phyloP scores from a whole-genome alignment of 129 eudicot genomes.

The carrot (Daucus carota) region DNA sequence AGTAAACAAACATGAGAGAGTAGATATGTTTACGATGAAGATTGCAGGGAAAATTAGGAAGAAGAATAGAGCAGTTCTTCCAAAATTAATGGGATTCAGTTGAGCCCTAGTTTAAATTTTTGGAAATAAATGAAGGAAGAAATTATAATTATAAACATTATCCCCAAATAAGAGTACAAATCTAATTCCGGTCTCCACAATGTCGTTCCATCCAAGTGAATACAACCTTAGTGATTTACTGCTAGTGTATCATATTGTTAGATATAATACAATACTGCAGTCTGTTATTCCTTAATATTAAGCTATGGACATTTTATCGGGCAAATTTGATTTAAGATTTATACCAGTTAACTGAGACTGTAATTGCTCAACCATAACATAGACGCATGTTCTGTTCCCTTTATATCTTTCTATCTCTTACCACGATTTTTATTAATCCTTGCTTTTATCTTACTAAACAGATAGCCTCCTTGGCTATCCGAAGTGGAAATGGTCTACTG shows the following conservation, averaged over 20 bases:
- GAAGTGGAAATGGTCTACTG: constrained; percentile 87
- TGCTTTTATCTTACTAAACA: constrained; percentile 21
- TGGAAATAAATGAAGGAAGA: too few species aligned
- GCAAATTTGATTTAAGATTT: background rate
- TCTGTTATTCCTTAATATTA: background rate
- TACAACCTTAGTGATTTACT: too few species aligned
- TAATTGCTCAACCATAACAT: background rate
- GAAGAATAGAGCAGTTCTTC: too few species aligned
- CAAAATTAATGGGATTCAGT: too few species aligned
- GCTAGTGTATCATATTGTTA: background rate
- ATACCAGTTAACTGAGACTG: background rate
- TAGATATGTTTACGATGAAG: too few species aligned
- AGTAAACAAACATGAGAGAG: too few species aligned
- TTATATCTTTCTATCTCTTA: background rate
- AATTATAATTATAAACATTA: too few species aligned
- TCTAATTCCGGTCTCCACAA: too few species aligned
- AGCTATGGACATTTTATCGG: background rate
- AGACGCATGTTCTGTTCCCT: background rate
- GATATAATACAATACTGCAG: background rate
- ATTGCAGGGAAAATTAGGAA: too few species aligned
- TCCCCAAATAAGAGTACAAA: too few species aligned
- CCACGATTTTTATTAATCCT: background rate
- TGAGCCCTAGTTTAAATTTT: too few species aligned
- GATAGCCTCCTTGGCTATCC: constrained; percentile 96
- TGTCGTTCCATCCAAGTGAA: too few species aligned